phyloP scores from a whole-genome alignment of 148 eudicot genomes.

The Pouteria glomerata region DNA sequence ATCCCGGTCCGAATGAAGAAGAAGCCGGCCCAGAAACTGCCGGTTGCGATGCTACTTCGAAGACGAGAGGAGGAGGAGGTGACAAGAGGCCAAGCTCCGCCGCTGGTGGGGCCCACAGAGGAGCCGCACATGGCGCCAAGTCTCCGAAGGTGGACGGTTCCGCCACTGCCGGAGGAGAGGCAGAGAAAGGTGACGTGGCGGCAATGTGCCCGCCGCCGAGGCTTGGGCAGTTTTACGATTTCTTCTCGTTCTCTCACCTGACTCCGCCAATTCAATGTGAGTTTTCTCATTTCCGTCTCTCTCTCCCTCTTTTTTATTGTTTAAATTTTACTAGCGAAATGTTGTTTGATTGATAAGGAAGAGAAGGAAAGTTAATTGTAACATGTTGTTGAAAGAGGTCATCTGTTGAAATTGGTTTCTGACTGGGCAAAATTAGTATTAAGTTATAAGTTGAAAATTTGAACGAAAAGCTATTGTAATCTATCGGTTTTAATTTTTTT shows the following conservation, averaged over 20 bases:
- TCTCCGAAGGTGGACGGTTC: conserved; percentile 19
- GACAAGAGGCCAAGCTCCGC: conserved; percentile 14
- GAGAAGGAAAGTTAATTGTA: not conserved
- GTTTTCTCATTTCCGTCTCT: conserved; percentile 1
- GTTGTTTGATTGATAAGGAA: not conserved
- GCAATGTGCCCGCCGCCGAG: conserved; percentile 66
- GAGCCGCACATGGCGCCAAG: conserved; percentile 6
- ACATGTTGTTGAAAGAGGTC: not conserved
- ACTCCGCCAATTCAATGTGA: conserved; percentile 85
- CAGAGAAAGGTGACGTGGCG: conserved; percentile 38
- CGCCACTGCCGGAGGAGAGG: conserved; percentile 23
- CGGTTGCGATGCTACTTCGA: conserved; percentile 12
- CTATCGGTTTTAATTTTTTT: too few relatives aligned
- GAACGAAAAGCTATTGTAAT: too few relatives aligned
- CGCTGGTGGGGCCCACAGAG: conserved; percentile 13
- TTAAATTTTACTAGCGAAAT: not conserved
- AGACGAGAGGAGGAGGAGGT: conserved; percentile 6
- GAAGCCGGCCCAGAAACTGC: conserved; percentile 15
- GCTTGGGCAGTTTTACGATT: conserved; percentile 84
- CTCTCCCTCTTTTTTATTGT: not conserved
- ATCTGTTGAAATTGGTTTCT: not conserved
- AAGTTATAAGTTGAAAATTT: too few relatives aligned
- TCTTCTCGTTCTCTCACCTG: conserved; percentile 86
- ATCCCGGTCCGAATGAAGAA: conserved; percentile 18
- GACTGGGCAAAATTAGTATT: too few relatives aligned